Evolutionary conservation across 1,284 basidiomycete genomes (phyloP).

Genomic region (Sanghuangporus weigelae): DNA sequence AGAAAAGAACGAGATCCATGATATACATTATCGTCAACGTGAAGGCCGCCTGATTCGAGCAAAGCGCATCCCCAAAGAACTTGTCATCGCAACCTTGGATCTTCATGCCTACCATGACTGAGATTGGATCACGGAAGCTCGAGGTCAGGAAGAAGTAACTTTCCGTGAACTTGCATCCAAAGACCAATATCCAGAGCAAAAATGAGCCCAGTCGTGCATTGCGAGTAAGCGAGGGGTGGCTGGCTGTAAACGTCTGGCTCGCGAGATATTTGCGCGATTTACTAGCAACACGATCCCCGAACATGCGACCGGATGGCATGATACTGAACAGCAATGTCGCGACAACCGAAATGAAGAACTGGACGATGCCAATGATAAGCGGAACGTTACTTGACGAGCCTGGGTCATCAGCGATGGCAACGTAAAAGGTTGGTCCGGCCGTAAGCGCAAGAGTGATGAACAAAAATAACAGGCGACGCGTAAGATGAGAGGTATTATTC

Average conservation of each 20-base stretch:
- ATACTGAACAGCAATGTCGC: slow-evolving; percentile 81
- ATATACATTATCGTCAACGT: slow-evolving; percentile 93
- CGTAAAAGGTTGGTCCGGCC: slow-evolving; percentile 86
- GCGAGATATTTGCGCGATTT: slow-evolving; percentile 93
- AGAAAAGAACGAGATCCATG: slow-evolving; percentile 93
- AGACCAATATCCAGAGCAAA: slow-evolving; percentile 82
- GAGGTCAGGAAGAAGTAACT: slow-evolving; percentile 95
- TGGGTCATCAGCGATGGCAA: slow-evolving; percentile 64
- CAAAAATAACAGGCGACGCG: slow-evolving; percentile 82
- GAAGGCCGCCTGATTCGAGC: slow-evolving; percentile 87
- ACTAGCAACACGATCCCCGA: slow-evolving; percentile 90
- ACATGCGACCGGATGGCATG: slow-evolving; percentile 91
- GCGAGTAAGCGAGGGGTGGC: slow-evolving; percentile 68
- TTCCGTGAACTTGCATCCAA: slow-evolving; percentile 90
- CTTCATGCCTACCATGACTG: slow-evolving; percentile 91
- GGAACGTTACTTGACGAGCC: slow-evolving; percentile 64
- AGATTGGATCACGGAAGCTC: slow-evolving; percentile 87
- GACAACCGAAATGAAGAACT: slow-evolving; percentile 84
- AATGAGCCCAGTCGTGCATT: slow-evolving; percentile 69
- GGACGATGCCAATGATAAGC: slow-evolving; percentile 86
- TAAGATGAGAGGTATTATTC: slow-evolving; percentile 94
- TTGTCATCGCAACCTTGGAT: slow-evolving; percentile 83
- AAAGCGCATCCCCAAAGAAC: slow-evolving; percentile 76
- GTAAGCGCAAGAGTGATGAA: slow-evolving; percentile 80
- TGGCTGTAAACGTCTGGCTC: slow-evolving; percentile 93